Evolutionary conservation across 768 basidiomycete species (phyloP).

Genomic region (Leccinum arenicola): DNA sequence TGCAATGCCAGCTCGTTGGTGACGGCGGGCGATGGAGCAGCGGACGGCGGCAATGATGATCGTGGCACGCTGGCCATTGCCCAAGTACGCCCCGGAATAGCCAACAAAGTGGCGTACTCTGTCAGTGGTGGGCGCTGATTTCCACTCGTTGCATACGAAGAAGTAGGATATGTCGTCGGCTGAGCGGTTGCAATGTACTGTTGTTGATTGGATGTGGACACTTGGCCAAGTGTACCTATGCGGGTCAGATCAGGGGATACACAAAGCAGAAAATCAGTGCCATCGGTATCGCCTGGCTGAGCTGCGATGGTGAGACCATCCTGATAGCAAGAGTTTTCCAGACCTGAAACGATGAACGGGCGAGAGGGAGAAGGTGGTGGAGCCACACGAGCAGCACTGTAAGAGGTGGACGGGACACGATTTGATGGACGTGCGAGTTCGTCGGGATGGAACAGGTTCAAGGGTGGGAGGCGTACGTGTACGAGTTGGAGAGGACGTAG

Average conservation of each 20-base stretch:
- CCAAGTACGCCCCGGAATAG: conserved; percentile 83
- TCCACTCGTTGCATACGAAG: conserved; percentile 39
- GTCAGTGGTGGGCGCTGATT: conserved; percentile 61
- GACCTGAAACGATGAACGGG: conserved; percentile 54
- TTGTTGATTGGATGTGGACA: conserved; percentile 44
- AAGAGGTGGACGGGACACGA: conserved; percentile 40
- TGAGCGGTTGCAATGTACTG: conserved; percentile 36
- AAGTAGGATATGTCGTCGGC: conserved; percentile 36
- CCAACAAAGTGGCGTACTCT: conserved; percentile 75
- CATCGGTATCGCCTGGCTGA: conserved; percentile 73
- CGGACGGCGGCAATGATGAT: conserved; percentile 31
- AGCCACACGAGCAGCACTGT: conserved; percentile 43
- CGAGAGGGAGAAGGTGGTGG: conserved; percentile 47
- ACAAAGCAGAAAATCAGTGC: conserved; percentile 73
- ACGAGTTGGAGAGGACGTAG: conserved; percentile 55
- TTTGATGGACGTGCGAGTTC: conserved; percentile 55
- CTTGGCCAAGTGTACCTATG: conserved; percentile 66
- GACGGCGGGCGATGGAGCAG: conserved; percentile 47
- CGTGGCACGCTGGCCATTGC: conserved; percentile 63
- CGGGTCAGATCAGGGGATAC: conserved; percentile 72
- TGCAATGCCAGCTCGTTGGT: conserved; percentile 83
- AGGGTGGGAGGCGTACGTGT: conserved; percentile 78
- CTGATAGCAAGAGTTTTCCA: conserved; percentile 64
- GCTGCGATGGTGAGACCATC: conserved; percentile 67
- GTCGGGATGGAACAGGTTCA: conserved; percentile 75